A percentile compares a stretch with the other conserved stretches of the same genome.
These are phyloP conservation scores for Tylopilus cervinicoccineus DNA, from an alignment of 768 basidiomycete genomes.

Conservation along the genomic window DNA sequence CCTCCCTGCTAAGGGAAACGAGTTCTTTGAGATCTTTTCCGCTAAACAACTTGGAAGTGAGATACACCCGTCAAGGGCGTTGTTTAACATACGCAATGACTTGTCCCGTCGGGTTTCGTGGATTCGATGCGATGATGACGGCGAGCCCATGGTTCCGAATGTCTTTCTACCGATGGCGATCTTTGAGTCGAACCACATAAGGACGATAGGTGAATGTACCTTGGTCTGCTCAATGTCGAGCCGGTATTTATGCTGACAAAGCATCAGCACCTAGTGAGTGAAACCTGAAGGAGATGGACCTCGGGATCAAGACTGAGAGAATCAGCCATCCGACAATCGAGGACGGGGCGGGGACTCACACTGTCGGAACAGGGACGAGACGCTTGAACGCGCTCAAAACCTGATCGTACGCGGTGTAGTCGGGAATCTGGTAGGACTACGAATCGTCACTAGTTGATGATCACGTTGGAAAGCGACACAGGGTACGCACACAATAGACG, in stretches of 20 bases:
- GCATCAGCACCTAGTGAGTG: constrained; percentile 5
- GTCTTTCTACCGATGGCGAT: constrained; percentile 49
- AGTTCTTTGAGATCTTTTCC: constrained; percentile 81
- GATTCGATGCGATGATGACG: constrained; percentile 87
- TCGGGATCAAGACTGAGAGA: constrained; percentile 42
- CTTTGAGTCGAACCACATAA: constrained; percentile 1
- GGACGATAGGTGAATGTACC: constrained; percentile 31
- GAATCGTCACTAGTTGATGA: background rate
- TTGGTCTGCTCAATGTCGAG: constrained; percentile 79
- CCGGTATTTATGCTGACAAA: constrained; percentile 55
- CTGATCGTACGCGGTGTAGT: constrained; percentile 89
- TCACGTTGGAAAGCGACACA: background rate
- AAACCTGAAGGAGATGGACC: constrained; percentile 21
- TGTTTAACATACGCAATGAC: constrained; percentile 50
- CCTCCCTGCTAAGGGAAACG: constrained; percentile 66
- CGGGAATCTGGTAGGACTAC: constrained; percentile 86
- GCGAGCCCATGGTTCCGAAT: constrained; percentile 79
- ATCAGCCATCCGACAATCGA: constrained; percentile 1
- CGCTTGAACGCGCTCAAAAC: constrained; percentile 82
- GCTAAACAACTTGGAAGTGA: constrained; percentile 32
- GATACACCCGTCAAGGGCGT: background rate
- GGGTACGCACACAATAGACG: constrained; percentile 64
- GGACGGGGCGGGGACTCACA: constrained; percentile 43
- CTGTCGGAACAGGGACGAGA: constrained; percentile 87
- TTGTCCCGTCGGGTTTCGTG: constrained; percentile 97